Base-by-base conservation (phyloP, 805 yeast species). In the Saccharomycopsis sp. region DNA sequence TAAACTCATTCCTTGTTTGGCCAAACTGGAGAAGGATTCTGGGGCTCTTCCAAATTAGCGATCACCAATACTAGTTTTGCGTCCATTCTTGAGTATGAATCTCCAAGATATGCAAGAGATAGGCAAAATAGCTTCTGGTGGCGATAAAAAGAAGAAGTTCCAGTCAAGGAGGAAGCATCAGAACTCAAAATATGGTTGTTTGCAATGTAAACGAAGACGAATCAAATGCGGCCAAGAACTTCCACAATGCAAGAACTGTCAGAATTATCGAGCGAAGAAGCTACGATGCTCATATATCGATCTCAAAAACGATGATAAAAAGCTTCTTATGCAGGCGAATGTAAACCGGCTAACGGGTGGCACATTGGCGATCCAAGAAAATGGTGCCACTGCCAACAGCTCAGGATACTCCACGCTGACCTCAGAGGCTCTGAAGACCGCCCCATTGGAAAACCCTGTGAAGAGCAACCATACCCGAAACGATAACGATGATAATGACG, bases 141-240 rank as follows among this genome's bases (percentile, higher is more conserved):
- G 47, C 22, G 47, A 35, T 53, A 29, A 56, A 20, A 56, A 52
- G 34, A 58, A 57, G 41, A 59, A 59, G 22, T 38, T 54, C 20
- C 57, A 56, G 29, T 42, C 69, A 20, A 73, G 89, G 65, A 72
- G 87, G 65, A 78, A 80, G 60, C 90, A 85, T 69, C 74, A 85
- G 58, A 85, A 85, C 71, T 83, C 88, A 3, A 90, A 86, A 66
- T 68, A 79, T 55, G 93, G 94, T 14, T 87, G 94, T 70, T 82
- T 81, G 2, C 82, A 84, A 23, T 84, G 89, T 70, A 83, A 84
- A 65, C 73, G 76, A 56, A 75, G 88, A 49, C 73, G 86, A 44
- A 81, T 84, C 66, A 84, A 84, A 64, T 84, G 89, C 69, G 87
- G 84, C 69, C 88, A 84, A 68, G 72, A 74, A 42, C 72, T 81